Evolutionary conservation across 305 asterid species (phyloP).

Genomic region (Fraxinus albicans): DNA sequence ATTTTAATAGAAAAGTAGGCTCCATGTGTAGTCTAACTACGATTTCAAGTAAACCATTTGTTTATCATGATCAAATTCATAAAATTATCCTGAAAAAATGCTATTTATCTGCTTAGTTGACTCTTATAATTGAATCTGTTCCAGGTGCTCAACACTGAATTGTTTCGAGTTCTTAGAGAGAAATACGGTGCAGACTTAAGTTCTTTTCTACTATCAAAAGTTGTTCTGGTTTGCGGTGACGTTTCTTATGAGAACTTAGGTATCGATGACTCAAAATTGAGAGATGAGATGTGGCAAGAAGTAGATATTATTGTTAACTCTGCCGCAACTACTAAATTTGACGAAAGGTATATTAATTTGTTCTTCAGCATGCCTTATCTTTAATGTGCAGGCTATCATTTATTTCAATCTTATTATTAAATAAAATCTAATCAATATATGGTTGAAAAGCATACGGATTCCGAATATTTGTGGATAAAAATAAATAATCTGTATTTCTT

Average conservation of each 20-base stretch:
- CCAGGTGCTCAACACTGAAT: constrained; percentile 38
- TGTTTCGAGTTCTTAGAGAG: constrained; percentile 40
- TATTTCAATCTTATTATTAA: too few species aligned
- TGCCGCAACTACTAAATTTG: constrained; percentile 60
- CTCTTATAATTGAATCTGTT: background rate
- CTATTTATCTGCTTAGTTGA: background rate
- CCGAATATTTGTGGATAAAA: too few species aligned
- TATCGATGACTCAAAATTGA: constrained; percentile 20
- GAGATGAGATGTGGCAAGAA: constrained; percentile 29
- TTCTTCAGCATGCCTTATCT: background rate
- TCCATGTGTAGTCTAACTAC: background rate
- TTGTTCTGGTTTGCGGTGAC: constrained; percentile 40
- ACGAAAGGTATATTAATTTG: constrained; percentile 43
- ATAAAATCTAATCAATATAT: too few species aligned
- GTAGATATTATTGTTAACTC: constrained; percentile 43
- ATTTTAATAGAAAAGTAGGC: too few species aligned
- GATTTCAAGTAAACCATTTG: background rate
- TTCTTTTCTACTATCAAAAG: constrained; percentile 33
- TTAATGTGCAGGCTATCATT: background rate
- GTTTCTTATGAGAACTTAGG: constrained; percentile 40
- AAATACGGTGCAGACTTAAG: constrained; percentile 33
- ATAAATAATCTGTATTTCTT: background rate
- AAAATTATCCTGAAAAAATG: background rate
- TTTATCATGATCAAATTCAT: background rate
- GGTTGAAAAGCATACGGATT: too few species aligned